phyloP scores from a whole-genome alignment of 371 early-diverging fungal genomes.

The Syncephalis plumigaleata region DNA sequence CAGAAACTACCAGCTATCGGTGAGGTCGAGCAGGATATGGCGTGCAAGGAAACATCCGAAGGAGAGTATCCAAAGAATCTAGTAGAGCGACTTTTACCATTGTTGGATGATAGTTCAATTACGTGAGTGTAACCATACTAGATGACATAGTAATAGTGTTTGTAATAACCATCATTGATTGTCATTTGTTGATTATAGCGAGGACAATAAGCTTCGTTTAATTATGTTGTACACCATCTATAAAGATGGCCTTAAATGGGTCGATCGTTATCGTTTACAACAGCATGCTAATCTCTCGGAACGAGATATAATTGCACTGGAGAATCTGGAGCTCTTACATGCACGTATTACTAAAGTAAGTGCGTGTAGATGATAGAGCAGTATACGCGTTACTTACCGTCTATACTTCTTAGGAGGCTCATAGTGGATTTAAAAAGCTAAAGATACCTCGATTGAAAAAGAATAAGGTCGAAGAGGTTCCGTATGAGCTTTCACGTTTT shows the following conservation, averaged over 20 bases:
- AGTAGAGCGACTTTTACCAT: conserved; percentile 50
- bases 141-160: no score
- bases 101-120: conserved; percentile 12
- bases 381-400: background rate
- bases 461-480: conserved; percentile 30
- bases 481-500: conserved; percentile 51
- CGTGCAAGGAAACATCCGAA: conserved; percentile 31
- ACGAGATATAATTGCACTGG: conserved; percentile 59
- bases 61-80: conserved; percentile 52
- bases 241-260: conserved; percentile 41
- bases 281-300: conserved; percentile 54
- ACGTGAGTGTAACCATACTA: background rate
- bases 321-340: conserved; percentile 29
- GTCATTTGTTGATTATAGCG: conserved; percentile 10
- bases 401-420: conserved; percentile 9
- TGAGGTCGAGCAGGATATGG: conserved; percentile 49
- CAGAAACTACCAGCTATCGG: conserved; percentile 53
- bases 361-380: background rate
- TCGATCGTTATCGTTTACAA: conserved; percentile 44
- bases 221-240: conserved; percentile 67
- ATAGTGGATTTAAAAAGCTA: conserved; percentile 18
- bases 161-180: no score
- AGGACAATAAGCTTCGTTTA: conserved; percentile 67
- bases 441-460: conserved; percentile 15
- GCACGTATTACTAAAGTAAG: no score